Evolutionary conservation across 768 basidiomycete species (phyloP).

Genomic region (Hirschioporus abietinus): DNA sequence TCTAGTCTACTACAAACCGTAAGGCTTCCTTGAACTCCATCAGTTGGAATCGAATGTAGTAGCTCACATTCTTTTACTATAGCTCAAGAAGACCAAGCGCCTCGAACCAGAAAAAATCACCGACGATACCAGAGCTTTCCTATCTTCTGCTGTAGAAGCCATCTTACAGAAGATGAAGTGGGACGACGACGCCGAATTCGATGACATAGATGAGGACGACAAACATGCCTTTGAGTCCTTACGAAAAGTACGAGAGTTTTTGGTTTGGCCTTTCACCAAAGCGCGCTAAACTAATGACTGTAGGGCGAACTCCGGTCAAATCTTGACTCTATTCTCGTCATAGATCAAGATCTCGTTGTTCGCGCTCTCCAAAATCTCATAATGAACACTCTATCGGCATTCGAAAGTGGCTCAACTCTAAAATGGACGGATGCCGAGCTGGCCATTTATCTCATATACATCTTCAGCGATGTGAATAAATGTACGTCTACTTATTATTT

Average conservation of each 20-base stretch:
- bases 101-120: slow-evolving; percentile 57
- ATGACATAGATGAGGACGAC: slow-evolving; percentile 88
- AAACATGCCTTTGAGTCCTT: slow-evolving; percentile 75
- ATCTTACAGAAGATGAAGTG: slow-evolving; percentile 88
- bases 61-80: slow-evolving; percentile 7
- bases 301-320: slow-evolving; percentile 76
- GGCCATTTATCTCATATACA: slow-evolving; percentile 87
- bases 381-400: slow-evolving; percentile 67
- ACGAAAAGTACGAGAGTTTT: slow-evolving; percentile 59
- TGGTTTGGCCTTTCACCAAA: slow-evolving; percentile 11
- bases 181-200: slow-evolving; percentile 72
- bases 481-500: slow-evolving; percentile 39
- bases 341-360: slow-evolving; percentile 84
- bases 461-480: slow-evolving; percentile 91
- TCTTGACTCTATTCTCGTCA: slow-evolving; percentile 79
- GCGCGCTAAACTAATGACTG: neutral
- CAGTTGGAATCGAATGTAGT: neutral
- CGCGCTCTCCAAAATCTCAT: slow-evolving; percentile 69
- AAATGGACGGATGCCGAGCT: slow-evolving; percentile 94
- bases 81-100: slow-evolving; percentile 70
- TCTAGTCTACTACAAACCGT: slow-evolving; percentile 70
- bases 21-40: slow-evolving; percentile 27
- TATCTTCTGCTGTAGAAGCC: slow-evolving; percentile 70
- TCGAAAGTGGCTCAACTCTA: slow-evolving; percentile 54
- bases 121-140: slow-evolving; percentile 59